Evolutionary conservation across 2,329 filamentous ascomycete species (phyloP), one percentile per base, ranked within the genome.

Genomic region (Paraphoma sp.): DNA sequence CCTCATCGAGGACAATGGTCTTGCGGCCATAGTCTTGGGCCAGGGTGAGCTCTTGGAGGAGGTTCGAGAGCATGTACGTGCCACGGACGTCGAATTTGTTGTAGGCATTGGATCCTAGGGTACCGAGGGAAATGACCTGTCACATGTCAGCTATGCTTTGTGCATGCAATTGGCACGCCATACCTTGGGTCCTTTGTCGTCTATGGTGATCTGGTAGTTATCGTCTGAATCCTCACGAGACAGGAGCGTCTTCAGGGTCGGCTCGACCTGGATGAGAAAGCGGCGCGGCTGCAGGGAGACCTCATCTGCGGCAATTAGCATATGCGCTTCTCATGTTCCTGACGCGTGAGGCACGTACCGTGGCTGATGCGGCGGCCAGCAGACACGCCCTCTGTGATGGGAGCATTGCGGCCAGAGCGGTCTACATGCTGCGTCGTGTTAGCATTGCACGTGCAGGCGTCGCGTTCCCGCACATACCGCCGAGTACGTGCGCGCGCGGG

Each of bases 141-240:
- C 33, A 17, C 12, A 12, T 48, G 63, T 80, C 58, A 78, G 71
- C 59, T 23, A 18, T 11, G 16, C 4, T 30, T 16, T 28, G 2
- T 45, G 6, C n/a, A 14, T 41, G 43, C 41, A 17, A 23, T 29
- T 10, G 9, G 11, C 31, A n/a, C 18, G 28, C 44, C 72, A 62
- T 76, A 90, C 91, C 84, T 98, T 99, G 48, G 95, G 94, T 0
- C 95, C 95, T 62, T 87, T 86, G 79, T 99, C 95, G 73, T 98
- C 95, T 68, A 98, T 96, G 30, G 95, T 99, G 76, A 99, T 99
- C 77, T 98, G 93, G 83, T 92, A 91, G 77, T 99, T 97, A 54
- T 86, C 83, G 78, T 99, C 93, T 30, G 93, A 96, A 72, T 99
- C 95, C 77, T 99, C 95, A 64, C 94, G 90, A 38, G 87, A 86